These are phyloP conservation scores for Tetrahymena elliotti DNA, from an alignment of 73 alveolate species.

Conservation along the genomic window DNA sequence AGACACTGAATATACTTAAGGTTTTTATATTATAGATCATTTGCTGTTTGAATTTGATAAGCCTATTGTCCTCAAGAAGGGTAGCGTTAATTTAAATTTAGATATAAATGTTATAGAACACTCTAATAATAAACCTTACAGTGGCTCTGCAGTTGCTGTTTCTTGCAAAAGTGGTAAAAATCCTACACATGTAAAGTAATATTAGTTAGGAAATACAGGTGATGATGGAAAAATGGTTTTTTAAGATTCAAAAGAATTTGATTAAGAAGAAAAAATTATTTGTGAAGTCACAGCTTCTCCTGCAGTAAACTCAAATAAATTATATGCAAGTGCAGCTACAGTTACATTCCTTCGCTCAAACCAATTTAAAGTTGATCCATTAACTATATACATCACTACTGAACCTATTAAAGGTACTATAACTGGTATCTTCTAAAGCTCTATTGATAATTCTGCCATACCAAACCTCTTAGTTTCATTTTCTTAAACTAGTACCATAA, in stretches of 20 bases:
- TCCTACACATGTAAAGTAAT: background rate
- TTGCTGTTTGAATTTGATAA: background rate
- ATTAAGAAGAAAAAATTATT: background rate
- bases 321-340: background rate
- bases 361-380: background rate
- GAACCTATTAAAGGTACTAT: background rate
- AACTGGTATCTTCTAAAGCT: background rate
- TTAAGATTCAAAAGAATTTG: background rate
- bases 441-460: background rate
- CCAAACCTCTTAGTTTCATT: background rate
- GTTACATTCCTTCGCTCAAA: background rate
- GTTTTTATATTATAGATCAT: background rate
- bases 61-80: background rate
- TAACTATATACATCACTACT: background rate
- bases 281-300: background rate
- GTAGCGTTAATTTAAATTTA: background rate
- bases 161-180: background rate
- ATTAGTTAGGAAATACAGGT: background rate
- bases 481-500: background rate
- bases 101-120: background rate
- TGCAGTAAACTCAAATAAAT: background rate
- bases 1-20: background rate
- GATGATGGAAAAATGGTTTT: background rate
- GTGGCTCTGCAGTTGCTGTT: background rate
- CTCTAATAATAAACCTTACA: background rate